Evolutionary conservation across 2,329 filamentous ascomycete species (phyloP).

Genomic region (Bretziella fagacearum): DNA sequence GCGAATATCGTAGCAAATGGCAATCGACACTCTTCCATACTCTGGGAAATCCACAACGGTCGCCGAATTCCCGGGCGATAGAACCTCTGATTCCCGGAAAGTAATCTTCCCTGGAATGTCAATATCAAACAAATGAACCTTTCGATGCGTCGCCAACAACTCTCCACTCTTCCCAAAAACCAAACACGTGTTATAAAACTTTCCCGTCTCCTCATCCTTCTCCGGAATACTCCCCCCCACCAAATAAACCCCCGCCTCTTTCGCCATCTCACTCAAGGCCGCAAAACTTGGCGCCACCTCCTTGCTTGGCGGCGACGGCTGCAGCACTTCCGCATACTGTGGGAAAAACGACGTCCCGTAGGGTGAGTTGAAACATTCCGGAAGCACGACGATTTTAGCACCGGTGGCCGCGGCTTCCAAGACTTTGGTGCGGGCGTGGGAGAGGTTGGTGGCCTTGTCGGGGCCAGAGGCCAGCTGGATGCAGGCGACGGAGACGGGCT

Average conservation of each 20-base stretch:
- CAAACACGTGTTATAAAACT: slow-evolving; percentile 83
- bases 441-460: slow-evolving; percentile 74
- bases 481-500: slow-evolving; percentile 62
- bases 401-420: slow-evolving; percentile 60
- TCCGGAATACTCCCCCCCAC: slow-evolving; percentile 91
- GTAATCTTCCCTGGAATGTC: slow-evolving; percentile 88
- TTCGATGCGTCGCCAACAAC: slow-evolving; percentile 78
- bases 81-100: slow-evolving; percentile 79
- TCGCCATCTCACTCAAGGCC: slow-evolving; percentile 63
- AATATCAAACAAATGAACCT: slow-evolving; percentile 95
- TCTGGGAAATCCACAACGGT: slow-evolving; percentile 75
- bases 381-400: slow-evolving; percentile 75
- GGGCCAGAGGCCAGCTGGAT: slow-evolving; percentile 66
- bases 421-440: slow-evolving; percentile 64
- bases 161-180: slow-evolving; percentile 62
- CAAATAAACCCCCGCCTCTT: slow-evolving; percentile 62
- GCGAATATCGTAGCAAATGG: slow-evolving; percentile 94
- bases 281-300: slow-evolving; percentile 69
- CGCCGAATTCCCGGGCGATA: slow-evolving; percentile 68
- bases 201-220: slow-evolving; percentile 36
- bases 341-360: slow-evolving; percentile 87
- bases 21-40: slow-evolving; percentile 73
- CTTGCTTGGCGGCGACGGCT: slow-evolving; percentile 45
- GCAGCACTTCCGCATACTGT: slow-evolving; percentile 76
- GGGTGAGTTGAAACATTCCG: slow-evolving; percentile 97